Evolutionary conservation across 305 asterid species (phyloP).

Genomic region (Petunia hybrid): DNA sequence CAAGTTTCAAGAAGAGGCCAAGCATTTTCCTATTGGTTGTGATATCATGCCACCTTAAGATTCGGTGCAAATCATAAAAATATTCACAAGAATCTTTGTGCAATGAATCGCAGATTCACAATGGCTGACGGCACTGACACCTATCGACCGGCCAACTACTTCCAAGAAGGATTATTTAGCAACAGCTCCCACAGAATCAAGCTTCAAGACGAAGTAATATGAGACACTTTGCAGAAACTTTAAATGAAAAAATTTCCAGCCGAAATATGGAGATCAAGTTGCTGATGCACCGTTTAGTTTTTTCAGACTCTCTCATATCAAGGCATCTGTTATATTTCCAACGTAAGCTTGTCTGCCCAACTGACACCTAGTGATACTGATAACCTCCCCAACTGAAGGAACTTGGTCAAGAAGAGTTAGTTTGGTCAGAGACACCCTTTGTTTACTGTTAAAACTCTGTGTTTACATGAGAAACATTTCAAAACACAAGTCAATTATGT

Average conservation of each 20-base stretch:
- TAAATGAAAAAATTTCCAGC: neutral
- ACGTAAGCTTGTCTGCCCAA: neutral
- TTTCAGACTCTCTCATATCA: neutral
- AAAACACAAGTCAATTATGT: too few relatives aligned
- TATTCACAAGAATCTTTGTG: neutral
- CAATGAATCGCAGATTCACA: neutral
- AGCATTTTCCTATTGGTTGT: neutral
- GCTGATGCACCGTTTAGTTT: neutral
- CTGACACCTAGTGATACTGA: neutral
- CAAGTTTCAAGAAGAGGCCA: neutral
- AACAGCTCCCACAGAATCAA: neutral
- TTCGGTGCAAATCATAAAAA: slow-evolving; percentile 28
- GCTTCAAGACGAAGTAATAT: neutral
- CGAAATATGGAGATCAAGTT: neutral
- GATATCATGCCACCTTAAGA: neutral
- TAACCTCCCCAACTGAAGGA: neutral
- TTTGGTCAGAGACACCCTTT: neutral
- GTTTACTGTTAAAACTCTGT: too few relatives aligned
- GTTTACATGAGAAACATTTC: too few relatives aligned
- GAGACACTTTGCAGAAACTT: neutral
- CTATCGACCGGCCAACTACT: neutral
- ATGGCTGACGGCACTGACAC: slow-evolving; percentile 26
- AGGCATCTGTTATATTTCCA: neutral
- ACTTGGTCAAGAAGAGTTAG: neutral
- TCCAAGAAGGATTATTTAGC: slow-evolving; percentile 15